Conservation (phyloP, 2,329 filamentous ascomycete species). For the Epichloe elymi region DNA sequence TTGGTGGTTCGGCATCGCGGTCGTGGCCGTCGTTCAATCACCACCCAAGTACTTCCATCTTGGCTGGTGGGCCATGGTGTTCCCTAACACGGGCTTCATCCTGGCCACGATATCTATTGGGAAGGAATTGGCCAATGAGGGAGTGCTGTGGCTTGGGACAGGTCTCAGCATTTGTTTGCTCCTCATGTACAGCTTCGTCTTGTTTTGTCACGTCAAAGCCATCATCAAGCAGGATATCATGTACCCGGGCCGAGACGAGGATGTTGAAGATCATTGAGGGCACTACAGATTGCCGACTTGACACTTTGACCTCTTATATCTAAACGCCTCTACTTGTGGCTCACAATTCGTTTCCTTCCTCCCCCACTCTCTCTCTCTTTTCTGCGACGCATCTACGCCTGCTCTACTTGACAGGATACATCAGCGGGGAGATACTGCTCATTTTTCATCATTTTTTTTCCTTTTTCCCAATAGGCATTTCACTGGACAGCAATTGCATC, state of each 20-base stretch:
- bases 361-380: background rate
- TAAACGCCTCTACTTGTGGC: background rate
- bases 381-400: background rate
- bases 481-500: background rate
- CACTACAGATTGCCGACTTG: background rate
- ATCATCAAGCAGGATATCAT: constrained; percentile 40
- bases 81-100: constrained; percentile 48
- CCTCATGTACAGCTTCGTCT: constrained; percentile 28
- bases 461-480: background rate
- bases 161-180: constrained; percentile 36
- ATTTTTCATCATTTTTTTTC: background rate
- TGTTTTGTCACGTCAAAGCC: constrained; percentile 30
- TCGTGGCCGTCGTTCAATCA: constrained; percentile 21
- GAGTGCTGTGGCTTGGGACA: constrained; percentile 33
- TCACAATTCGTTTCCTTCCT: background rate
- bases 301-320: background rate
- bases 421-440: background rate
- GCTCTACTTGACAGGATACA: background rate
- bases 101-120: constrained; percentile 43
- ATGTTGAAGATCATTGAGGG: constrained; percentile 28
- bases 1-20: constrained; percentile 41
- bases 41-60: constrained; percentile 41
- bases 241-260: constrained; percentile 41
- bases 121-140: constrained; percentile 30
- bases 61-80: constrained; percentile 52